Conservation (phyloP, 441 rosid species). For the Croton laevigatus region DNA sequence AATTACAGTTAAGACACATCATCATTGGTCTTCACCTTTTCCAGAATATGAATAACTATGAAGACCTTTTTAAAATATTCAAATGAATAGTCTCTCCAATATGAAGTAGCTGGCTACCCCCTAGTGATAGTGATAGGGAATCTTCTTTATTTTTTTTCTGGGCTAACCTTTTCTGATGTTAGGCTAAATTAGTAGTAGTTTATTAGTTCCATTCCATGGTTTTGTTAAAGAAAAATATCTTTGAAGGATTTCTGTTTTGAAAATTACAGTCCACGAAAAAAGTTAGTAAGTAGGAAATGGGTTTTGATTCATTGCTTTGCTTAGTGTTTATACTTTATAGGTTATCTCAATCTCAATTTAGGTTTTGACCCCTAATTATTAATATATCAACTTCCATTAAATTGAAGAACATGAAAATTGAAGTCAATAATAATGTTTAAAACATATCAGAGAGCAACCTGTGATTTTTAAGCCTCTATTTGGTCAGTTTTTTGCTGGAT, state of each 20-base stretch:
- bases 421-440: not conserved
- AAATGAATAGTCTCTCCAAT: not conserved
- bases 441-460: constrained; percentile 2
- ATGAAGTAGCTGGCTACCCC: not conserved
- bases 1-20: constrained; percentile 1
- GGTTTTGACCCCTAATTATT: constrained; percentile 5
- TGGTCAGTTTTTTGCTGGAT: not conserved
- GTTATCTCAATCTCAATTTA: not conserved
- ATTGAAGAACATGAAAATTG: not conserved
- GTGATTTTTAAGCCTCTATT: not conserved
- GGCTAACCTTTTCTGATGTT: not conserved
- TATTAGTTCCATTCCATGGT: not conserved
- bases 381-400: not conserved
- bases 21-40: constrained; percentile 8
- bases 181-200: not conserved
- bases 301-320: not conserved
- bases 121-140: not conserved
- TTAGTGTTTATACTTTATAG: not conserved
- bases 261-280: not conserved
- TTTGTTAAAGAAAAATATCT: not conserved
- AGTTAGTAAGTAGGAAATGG: not conserved
- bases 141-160: not conserved
- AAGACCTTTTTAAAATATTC: not conserved
- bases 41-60: not conserved
- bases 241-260: not conserved